phyloP scores from a whole-genome alignment of 176 grass and related monocot species.

The bread wheat (Triticum aestivum) region DNA sequence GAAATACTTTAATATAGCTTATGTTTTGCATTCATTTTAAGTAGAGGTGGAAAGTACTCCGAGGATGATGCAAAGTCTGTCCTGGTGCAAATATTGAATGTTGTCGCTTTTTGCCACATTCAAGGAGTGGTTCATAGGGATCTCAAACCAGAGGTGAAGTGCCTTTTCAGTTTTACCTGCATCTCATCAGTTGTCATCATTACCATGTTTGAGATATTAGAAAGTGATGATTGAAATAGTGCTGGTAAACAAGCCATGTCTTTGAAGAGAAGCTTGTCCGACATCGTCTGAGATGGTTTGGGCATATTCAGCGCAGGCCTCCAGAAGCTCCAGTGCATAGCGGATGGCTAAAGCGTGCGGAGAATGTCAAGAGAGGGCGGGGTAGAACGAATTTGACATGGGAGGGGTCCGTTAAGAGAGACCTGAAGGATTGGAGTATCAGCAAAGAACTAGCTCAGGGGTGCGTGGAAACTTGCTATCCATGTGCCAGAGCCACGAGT shows the following conservation, averaged over 20 bases:
- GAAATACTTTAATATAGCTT: neutral
- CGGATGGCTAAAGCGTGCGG: too few relatives aligned
- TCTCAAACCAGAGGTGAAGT: conserved; percentile 80
- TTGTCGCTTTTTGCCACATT: conserved; percentile 82
- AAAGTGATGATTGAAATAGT: neutral
- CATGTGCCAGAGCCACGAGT: too few relatives aligned
- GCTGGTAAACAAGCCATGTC: conserved; percentile 1
- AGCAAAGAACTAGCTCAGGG: too few relatives aligned
- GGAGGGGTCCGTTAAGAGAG: too few relatives aligned
- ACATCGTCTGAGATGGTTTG: too few relatives aligned
- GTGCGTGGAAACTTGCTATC: too few relatives aligned
- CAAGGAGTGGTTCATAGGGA: conserved; percentile 88
- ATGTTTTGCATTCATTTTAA: conserved; percentile 25
- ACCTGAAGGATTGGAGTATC: too few relatives aligned
- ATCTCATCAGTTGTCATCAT: neutral
- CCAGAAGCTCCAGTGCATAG: too few relatives aligned
- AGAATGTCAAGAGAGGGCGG: too few relatives aligned
- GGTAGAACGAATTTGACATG: too few relatives aligned
- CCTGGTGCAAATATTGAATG: conserved; percentile 71
- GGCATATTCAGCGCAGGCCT: too few relatives aligned
- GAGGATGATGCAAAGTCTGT: conserved; percentile 88
- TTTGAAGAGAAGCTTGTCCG: neutral
- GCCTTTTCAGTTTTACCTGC: neutral
- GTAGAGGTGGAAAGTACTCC: conserved; percentile 75
- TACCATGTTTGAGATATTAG: neutral